Conservation (phyloP, 1,284 basidiomycete species). For the Pseudozyma sp. region DNA sequence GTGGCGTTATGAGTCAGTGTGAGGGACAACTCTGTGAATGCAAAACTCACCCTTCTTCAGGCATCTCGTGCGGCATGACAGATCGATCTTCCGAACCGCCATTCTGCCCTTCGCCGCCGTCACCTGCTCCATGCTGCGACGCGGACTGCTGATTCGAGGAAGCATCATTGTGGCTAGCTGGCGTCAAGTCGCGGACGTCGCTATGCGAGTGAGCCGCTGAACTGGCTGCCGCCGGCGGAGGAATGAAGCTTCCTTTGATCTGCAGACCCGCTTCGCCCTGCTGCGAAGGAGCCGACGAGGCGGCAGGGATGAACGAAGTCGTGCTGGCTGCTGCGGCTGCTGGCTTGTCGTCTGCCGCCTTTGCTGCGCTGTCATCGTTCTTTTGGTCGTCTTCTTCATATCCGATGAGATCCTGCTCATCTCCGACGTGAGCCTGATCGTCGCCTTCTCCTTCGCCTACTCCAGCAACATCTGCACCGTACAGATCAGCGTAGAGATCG, state of each 20-base stretch:
- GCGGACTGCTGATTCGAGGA: constrained; percentile 5
- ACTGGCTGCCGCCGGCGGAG: constrained; percentile 20
- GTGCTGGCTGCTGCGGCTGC: constrained; percentile 8
- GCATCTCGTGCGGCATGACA: constrained; percentile 91
- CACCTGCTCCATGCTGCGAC: constrained; percentile 4
- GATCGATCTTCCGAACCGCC: constrained; percentile 70
- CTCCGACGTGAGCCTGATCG: constrained; percentile 18
- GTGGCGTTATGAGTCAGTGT: not conserved
- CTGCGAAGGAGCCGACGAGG: constrained; percentile 25
- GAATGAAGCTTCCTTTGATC: constrained; percentile 51
- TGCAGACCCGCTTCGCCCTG: constrained; percentile 26
- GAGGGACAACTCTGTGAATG: not conserved
- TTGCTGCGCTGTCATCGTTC: constrained; percentile 4
- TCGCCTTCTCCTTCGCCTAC: constrained; percentile 25
- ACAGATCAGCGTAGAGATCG: constrained; percentile 63
- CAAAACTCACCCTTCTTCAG: constrained; percentile 94
- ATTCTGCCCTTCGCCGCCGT: not conserved
- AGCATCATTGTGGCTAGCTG: constrained; percentile 26
- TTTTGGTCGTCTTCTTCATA: constrained; percentile 31
- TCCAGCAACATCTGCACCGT: constrained; percentile 41
- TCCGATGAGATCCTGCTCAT: constrained; percentile 46
- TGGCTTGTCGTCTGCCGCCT: constrained; percentile 5
- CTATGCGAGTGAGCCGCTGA: constrained; percentile 23
- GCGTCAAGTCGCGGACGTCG: constrained; percentile 35
- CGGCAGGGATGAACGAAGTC: constrained; percentile 39